Base-by-base conservation (phyloP, 2,329 filamentous ascomycete species). In the Trichoderma harzianum region DNA sequence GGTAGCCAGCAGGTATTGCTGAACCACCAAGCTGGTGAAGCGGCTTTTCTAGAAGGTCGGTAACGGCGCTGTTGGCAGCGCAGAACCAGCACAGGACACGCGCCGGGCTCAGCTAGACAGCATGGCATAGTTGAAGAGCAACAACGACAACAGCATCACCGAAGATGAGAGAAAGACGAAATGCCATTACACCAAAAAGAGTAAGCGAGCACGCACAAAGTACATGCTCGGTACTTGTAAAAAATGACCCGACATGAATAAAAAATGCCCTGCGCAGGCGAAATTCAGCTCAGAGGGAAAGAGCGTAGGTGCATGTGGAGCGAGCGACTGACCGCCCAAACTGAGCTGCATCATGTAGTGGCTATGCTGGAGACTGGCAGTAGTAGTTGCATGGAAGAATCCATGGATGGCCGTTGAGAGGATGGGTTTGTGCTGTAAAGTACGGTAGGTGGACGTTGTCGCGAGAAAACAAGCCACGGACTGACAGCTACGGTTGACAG, bases 1-100 rank as follows among this genome's bases (percentile, higher is more conserved):
- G 64, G 70, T 72, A 26, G 30, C 64, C 26, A 18, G 74, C 64
- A 77, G 74, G 77, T 78, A 78, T 77, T 70, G 71, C 74, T 75
- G 70, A 69, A 78, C 74, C 75, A 77, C 76, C 75, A 67, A 66
- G 71, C 74, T 69, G 57, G 69, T 60, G 68, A 73, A 57, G 64
- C 71, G 71, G 69, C 69, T n/a, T 72, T 57, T 75, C 70, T 60
- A 34, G 72, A 55, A 43, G 60, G 43, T 7, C 16, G 14, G 28
- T 18, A 43, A 24, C 14, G 60, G 43, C 47, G 16, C 60, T 24
- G 24, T 47, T 30, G 30, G 55, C 67, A 53, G 67, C 67, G 28
- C n/a, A 53, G 60, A 67, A 34, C 55, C 55, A 53, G 16, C 67
- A 36, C 67, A 58, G 24, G 39, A 58, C 57, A 12, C 30, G 57